Base-by-base conservation (phyloP, 352 stramenopile species). In the Phytophthora multivora region DNA sequence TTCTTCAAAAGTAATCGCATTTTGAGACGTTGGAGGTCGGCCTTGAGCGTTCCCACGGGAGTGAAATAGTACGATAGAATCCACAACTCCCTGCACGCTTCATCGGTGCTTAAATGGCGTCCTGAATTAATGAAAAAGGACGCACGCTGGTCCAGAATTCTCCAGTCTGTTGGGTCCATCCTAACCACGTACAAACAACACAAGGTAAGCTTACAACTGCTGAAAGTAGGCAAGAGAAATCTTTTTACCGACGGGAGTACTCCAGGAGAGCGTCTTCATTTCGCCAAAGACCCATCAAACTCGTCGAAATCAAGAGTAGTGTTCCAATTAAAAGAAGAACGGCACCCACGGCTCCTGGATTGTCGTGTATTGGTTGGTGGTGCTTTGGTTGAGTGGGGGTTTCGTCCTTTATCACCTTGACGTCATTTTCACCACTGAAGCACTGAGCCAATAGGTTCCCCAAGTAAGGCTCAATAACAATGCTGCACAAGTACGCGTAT, bases 401-500 rank as follows among this genome's bases (percentile, higher is more conserved):
- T 56, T 66, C 16, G 16, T 31, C 35, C 38, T 52, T 25, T 16
- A 36, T 12, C 31, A 30, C 9, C 30, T 51, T 46, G 15, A 40
- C 16, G 8, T 46, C 21, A 3, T 50, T 19, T 16, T 26, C 5
- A 2, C 33, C 56, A 35, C 7, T 21, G 51, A 77, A 69, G 4
- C 48, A 51, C 9, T 21, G 33, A 33, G 66, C 55, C 7, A 83
- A 23, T 11, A 50, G 25, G 8, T 46, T 41, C 0, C 71, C 79
- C 18, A 51, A 60, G n/a, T 83, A 75, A 8, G 76, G 73, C 11
- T 88, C 74, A 10, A 77, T 18, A 8, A 78, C 55, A 26, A 85
- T 57, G 1, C 61, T 75, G 6, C 79, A 69, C 9, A 90, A 75
- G 60, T 93, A 93, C 9, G 75, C 71, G 49, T 93, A 93, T 5